Evolutionary conservation across 176 grass and related monocot genomes (phyloP).

Genomic region (Raddia guianensis): DNA sequence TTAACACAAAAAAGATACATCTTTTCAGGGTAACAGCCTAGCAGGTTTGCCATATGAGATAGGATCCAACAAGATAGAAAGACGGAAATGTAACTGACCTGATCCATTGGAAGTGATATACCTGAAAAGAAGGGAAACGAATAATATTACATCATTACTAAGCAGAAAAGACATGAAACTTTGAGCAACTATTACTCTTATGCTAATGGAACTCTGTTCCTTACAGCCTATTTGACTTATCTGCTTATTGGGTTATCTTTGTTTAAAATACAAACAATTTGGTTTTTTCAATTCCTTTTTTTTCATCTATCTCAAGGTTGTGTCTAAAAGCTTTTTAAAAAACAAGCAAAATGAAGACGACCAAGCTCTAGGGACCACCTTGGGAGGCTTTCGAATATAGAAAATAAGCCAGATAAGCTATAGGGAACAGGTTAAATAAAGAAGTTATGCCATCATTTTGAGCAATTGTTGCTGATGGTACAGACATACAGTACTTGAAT

Average conservation of each 20-base stretch:
- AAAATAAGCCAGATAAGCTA: too few species aligned
- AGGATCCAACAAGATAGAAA: not conserved
- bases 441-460: not conserved
- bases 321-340: too few species aligned
- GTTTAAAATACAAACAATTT: too few species aligned
- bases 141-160: not conserved
- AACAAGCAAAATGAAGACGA: too few species aligned
- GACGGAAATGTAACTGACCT: constrained; percentile 43
- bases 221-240: too few species aligned
- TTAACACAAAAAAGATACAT: not conserved
- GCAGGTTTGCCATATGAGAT: not conserved
- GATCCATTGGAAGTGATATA: constrained; percentile 63
- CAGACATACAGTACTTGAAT: not conserved
- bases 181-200: not conserved
- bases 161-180: not conserved
- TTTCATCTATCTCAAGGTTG: too few species aligned
- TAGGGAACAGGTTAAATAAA: too few species aligned
- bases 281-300: too few species aligned
- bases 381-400: too few species aligned
- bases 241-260: too few species aligned
- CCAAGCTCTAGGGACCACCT: too few species aligned
- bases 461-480: not conserved
- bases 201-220: too few species aligned
- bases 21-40: not conserved
- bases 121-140: constrained; percentile 40